These are phyloP conservation scores for Radiomyces spectabilis DNA, from an alignment of 192 early-diverging fungal genomes.

Conservation along the genomic window DNA sequence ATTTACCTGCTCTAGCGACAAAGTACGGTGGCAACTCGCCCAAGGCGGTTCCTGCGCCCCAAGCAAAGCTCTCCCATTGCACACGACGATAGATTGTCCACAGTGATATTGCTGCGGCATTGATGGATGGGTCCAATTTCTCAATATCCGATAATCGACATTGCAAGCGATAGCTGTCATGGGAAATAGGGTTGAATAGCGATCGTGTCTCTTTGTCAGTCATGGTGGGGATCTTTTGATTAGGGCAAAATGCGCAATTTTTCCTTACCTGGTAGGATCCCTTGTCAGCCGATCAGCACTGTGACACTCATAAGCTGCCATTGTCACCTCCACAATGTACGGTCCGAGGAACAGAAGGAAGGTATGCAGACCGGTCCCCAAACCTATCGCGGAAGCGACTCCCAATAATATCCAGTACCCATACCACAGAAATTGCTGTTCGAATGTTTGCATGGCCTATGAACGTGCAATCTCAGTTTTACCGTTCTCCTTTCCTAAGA, in stretches of 20 bases:
- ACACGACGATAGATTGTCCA: constrained; percentile 65
- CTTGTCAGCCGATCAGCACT: constrained; percentile 64
- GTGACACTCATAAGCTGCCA: constrained; percentile 78
- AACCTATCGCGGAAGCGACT: constrained; percentile 82
- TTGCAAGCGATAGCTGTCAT: constrained; percentile 2
- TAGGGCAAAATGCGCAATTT: too few relatives aligned
- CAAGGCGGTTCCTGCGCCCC: constrained; percentile 89
- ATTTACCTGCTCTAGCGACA: constrained; percentile 77
- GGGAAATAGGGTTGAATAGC: background rate
- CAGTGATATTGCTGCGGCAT: constrained; percentile 39
- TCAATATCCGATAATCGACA: background rate
- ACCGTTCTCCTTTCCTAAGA: too few relatives aligned
- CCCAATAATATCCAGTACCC: constrained; percentile 86
- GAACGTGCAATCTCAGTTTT: too few relatives aligned
- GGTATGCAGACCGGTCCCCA: constrained; percentile 92
- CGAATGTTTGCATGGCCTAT: constrained; percentile 40
- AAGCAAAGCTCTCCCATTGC: constrained; percentile 74
- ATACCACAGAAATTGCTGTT: constrained; percentile 71
- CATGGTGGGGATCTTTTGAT: too few relatives aligned
- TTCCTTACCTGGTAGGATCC: constrained; percentile 52
- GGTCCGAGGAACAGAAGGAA: constrained; percentile 93
- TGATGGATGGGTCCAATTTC: background rate
- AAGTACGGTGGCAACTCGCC: constrained; percentile 96
- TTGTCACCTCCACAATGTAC: constrained; percentile 84
- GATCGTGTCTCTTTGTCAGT: background rate